Evolutionary conservation across 1,284 basidiomycete genomes (phyloP), one percentile per base, ranked within the genome.

Genomic region (Gomphus bonarii): DNA sequence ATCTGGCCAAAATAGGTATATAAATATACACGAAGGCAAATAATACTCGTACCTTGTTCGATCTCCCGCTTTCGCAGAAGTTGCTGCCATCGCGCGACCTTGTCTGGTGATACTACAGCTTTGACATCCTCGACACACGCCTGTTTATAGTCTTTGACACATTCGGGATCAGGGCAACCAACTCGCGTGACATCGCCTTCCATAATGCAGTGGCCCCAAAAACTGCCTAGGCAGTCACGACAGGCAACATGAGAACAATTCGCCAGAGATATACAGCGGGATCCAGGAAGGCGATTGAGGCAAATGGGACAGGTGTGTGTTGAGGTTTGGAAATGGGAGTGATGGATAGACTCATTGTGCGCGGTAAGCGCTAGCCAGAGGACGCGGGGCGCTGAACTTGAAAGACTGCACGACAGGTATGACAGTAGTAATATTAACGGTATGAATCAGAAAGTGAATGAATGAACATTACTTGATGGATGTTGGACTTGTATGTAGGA

Each of bases 101-200:
- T 76, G 25, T 76, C 76, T 59, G 82, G 78, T 0, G 79, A 77
- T 4, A 88, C 79, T 1, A 89, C 77, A 25, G 79, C 20, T 62
- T 90, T 5, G 93, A 94, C 40, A 93, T 97, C 69, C 61, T 75
- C 22, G 76, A 95, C 8, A 90, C 92, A 0, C 73, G 97, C 40
- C 66, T 91, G 20, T 91, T 89, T 12, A 91, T 92, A 0, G 62
- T 91, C 9, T 88, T 91, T 67, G 98, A 98, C 70, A 89, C 95
- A 0, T 70, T 92, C 52, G 7, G 80, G 78, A 62, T 87, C 82
- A 1, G 89, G 85, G 66, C 88, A 92, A 0, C 80, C 78, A 0
- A 91, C 87, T 28, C 75, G 73, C 20, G 72, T 74, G 4, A 89
- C 74, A 59, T 85, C 80, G 12, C 88, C 88, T 67, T 91, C 88